A percentile compares a stretch with the other conserved stretches of the same genome.
Conservation (phyloP, 768 basidiomycete genomes). For the Tulasnella calospora region DNA sequence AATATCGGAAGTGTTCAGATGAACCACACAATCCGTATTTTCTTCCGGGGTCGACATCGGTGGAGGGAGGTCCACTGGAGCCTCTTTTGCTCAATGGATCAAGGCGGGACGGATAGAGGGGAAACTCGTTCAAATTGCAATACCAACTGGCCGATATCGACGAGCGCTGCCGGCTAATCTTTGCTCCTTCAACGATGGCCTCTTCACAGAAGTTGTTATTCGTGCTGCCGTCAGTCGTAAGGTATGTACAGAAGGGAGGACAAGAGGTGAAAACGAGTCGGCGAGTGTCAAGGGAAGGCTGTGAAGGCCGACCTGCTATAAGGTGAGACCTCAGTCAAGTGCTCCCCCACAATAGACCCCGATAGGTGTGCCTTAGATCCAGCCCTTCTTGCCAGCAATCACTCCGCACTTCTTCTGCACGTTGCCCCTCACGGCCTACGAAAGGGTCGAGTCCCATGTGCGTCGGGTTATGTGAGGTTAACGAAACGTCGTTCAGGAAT, state of each 20-base stretch:
- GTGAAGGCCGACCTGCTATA: background rate
- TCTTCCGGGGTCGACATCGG: background rate
- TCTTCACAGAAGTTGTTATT: background rate
- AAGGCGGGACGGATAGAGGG: background rate
- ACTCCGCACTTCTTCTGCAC: background rate
- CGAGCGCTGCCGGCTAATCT: background rate
- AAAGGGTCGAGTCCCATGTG: background rate
- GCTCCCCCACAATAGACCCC: background rate
- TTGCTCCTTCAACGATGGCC: background rate
- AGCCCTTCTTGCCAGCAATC: conserved; percentile 4
- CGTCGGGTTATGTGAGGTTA: background rate
- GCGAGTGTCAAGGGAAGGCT: background rate
- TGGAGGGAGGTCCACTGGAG: background rate
- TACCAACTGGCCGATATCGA: background rate
- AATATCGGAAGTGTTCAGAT: conserved; percentile 19
- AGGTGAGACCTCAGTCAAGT: background rate
- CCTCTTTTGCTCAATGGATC: background rate
- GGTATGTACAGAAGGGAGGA: background rate
- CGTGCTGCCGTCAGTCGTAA: background rate
- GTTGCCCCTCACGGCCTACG: background rate
- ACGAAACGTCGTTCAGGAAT: background rate
- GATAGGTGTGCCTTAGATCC: conserved; percentile 1
- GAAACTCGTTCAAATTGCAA: background rate
- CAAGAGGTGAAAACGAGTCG: background rate
- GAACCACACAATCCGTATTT: conserved; percentile 12